Evolutionary conservation across 2,329 filamentous ascomycete species (phyloP).

Genomic region (Leptodontidium sp.): DNA sequence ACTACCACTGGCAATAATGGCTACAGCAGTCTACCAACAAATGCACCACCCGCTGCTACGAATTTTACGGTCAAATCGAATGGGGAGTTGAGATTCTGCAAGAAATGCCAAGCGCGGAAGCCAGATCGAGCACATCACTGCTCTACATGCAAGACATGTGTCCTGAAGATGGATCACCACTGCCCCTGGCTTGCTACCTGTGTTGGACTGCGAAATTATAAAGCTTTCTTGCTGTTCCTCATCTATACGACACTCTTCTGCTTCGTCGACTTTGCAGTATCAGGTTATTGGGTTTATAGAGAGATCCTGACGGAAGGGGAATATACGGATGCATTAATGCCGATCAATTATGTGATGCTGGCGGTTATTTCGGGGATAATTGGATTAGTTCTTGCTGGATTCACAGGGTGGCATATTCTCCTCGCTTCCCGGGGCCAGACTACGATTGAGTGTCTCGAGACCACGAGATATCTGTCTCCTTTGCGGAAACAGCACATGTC

Average conservation of each 20-base stretch:
- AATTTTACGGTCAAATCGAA: conserved; percentile 93
- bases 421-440: conserved; percentile 83
- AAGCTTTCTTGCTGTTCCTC: conserved; percentile 91
- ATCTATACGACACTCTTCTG: conserved; percentile 89
- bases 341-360: conserved; percentile 90
- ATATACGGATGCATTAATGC: conserved; percentile 79
- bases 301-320: conserved; percentile 77
- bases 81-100: conserved; percentile 89
- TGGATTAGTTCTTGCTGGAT: conserved; percentile 85
- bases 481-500: conserved; percentile 70
- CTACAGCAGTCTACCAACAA: conserved; percentile 85
- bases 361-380: conserved; percentile 91
- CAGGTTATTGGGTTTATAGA: conserved; percentile 82
- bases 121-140: conserved; percentile 97
- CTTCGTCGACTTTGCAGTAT: conserved; percentile 80
- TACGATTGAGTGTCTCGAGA: conserved; percentile 95
- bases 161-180: conserved; percentile 99
- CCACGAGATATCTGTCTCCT: conserved; percentile 90
- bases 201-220: conserved; percentile 93
- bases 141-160: conserved; percentile 91
- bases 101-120: conserved; percentile 95
- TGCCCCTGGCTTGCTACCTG: conserved; percentile 98
- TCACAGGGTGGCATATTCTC: conserved; percentile 91
- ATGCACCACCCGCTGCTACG: conserved; percentile 66
- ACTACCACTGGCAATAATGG: conserved; percentile 69